phyloP scores from a whole-genome alignment of 768 basidiomycete species.

The Termitomyces sp. region DNA sequence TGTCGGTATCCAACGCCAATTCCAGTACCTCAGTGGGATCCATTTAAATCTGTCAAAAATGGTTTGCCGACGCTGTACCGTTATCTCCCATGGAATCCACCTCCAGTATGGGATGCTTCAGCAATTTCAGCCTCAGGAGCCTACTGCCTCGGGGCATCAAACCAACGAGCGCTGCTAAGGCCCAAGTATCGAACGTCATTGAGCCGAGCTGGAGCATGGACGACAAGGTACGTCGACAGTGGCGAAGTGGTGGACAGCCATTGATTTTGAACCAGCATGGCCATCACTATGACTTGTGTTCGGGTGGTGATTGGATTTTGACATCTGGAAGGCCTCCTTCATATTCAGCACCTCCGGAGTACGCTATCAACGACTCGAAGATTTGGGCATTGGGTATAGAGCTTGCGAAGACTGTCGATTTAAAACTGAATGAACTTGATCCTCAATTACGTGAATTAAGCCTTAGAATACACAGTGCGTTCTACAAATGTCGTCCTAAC shows the following conservation, averaged over 20 bases:
- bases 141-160: slow-evolving; percentile 1
- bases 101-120: slow-evolving; percentile 11
- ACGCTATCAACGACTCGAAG: slow-evolving; percentile 6
- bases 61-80: not conserved
- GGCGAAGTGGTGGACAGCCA: not conserved
- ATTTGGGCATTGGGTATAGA: slow-evolving; percentile 23
- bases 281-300: slow-evolving; percentile 1
- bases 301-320: slow-evolving; percentile 23
- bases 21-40: not conserved
- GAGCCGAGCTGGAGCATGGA: not conserved
- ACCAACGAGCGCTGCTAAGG: not conserved
- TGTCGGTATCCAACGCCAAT: slow-evolving; percentile 1
- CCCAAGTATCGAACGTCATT: not conserved
- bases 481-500: not conserved
- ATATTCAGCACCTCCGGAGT: slow-evolving; percentile 26
- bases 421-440: slow-evolving; percentile 46
- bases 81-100: not conserved
- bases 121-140: slow-evolving; percentile 8
- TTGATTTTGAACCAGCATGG: not conserved
- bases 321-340: slow-evolving; percentile 34
- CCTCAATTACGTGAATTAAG: slow-evolving; percentile 59
- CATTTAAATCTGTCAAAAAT: not conserved
- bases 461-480: slow-evolving; percentile 67
- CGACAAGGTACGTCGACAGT: slow-evolving; percentile 1
- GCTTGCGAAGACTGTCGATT: slow-evolving; percentile 51